Evolutionary conservation across 345 rosid genomes (phyloP), one percentile per base, ranked within the genome.

Genomic region (Ceriops decandra): DNA sequence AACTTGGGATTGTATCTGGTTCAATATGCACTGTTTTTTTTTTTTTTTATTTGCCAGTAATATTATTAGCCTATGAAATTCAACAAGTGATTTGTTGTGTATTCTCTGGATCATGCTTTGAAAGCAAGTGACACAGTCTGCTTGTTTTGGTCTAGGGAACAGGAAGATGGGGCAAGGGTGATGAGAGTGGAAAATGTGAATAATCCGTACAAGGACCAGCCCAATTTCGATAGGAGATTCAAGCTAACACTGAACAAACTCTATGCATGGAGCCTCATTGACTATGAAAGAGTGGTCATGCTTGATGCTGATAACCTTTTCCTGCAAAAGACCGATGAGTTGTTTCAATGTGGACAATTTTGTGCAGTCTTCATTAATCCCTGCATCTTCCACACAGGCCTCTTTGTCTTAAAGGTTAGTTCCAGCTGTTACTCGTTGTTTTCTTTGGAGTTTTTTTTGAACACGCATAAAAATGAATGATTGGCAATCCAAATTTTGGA

Each of bases 291-390:
- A 68, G 96, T 95, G 1, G 86, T 92, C 59, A 95, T 95, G 98
- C 90, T 95, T 1, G 99, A 95, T 51, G 85, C 85, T 2, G 98
- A 95, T 76, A 95, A 95, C 76, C 91, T 95, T 24, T 92, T 95
- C 85, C 91, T 95, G 47, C 74, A 75, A 58, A 91, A 88, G 52
- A 33, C 96, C 0, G 97, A 95, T 53, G 99, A 95, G 77, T 82
- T 95, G 59, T 95, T 95, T 83, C 96, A 86, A 61, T 95, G 99
- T 62, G 99, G 97, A 11, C 89, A 86, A 56, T 95, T 95, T 72
- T 95, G 99, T 82, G 97, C 97, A 0, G 95, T 81, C 62, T 93
- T 93, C 77, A 93, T 91, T 78, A 93, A 93, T 74, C 99, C 99
- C 54, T 91, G 99, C 76, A 85, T 95, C 76, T 92, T 95, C 87